Conservation (phyloP, 73 alveolate species). For the Paramecium octaurelia region DNA sequence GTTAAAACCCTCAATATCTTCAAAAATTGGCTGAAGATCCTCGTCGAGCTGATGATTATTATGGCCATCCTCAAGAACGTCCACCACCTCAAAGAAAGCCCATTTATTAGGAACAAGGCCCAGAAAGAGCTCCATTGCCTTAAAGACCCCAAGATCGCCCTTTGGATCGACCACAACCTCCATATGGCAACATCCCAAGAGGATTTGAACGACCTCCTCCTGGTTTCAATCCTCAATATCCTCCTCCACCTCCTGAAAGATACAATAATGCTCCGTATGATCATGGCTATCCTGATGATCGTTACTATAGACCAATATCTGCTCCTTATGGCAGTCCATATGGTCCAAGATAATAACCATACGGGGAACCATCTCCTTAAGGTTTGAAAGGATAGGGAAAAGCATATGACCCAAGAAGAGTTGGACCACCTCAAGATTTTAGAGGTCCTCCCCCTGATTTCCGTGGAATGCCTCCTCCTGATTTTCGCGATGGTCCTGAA, state of each 20-base stretch:
- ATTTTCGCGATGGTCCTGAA: neutral
- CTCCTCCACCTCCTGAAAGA: conserved; percentile 12
- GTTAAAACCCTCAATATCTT: neutral
- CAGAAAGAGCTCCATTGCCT: neutral
- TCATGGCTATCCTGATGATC: neutral
- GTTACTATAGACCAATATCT: neutral
- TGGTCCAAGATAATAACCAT: neutral
- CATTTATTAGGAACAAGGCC: neutral
- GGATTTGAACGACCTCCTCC: conserved; percentile 33
- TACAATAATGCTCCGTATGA: neutral
- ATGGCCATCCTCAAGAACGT: neutral
- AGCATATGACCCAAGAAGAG: conserved; percentile 35
- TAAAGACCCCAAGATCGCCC: neutral
- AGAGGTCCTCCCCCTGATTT: neutral
- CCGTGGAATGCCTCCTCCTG: neutral
- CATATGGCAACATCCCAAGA: neutral
- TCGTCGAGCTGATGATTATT: neutral
- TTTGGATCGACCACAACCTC: neutral
- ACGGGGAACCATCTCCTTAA: conserved; percentile 16
- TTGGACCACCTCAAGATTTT: neutral
- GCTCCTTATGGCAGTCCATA: neutral
- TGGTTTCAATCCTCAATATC: conserved; percentile 8
- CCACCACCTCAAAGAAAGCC: neutral
- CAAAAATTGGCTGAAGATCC: neutral
- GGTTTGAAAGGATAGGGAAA: neutral